A percentile compares a stretch with the other conserved stretches of the same genome.
These are phyloP conservation scores for Fusarium sublunatum DNA, from an alignment of 2,329 filamentous ascomycete genomes.

Conservation along the genomic window DNA sequence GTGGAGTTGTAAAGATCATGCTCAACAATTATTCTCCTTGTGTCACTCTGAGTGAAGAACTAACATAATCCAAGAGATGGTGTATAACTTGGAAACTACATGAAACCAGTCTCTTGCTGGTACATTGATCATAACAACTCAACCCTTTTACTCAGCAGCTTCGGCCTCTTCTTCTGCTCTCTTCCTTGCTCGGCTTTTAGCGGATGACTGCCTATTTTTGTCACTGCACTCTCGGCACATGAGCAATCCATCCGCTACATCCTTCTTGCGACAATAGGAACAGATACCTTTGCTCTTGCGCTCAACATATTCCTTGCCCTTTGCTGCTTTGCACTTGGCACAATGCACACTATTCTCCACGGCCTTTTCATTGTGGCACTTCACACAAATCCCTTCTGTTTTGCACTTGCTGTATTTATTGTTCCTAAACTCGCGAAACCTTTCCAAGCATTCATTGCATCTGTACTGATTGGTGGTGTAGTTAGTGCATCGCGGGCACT, in stretches of 20 bases:
- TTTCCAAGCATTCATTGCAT: background rate
- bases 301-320: too few relatives aligned
- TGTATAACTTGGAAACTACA: too few relatives aligned
- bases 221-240: too few relatives aligned
- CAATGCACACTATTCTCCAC: too few relatives aligned
- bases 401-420: background rate
- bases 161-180: background rate
- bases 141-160: background rate
- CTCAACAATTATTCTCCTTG: background rate
- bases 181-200: background rate
- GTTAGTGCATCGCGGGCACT: background rate
- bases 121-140: background rate
- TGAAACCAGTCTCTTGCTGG: background rate
- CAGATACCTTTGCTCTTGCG: too few relatives aligned
- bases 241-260: too few relatives aligned
- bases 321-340: too few relatives aligned
- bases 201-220: too few relatives aligned
- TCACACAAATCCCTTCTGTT: background rate
- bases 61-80: too few relatives aligned
- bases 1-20: background rate
- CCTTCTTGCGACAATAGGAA: too few relatives aligned
- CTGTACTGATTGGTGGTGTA: background rate
- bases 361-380: background rate
- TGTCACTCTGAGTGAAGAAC: too few relatives aligned
- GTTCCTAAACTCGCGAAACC: background rate